Evolutionary conservation across 129 eudicot species (phyloP), one percentile per base, ranked within the genome.

Genomic region (Solidago caesia): DNA sequence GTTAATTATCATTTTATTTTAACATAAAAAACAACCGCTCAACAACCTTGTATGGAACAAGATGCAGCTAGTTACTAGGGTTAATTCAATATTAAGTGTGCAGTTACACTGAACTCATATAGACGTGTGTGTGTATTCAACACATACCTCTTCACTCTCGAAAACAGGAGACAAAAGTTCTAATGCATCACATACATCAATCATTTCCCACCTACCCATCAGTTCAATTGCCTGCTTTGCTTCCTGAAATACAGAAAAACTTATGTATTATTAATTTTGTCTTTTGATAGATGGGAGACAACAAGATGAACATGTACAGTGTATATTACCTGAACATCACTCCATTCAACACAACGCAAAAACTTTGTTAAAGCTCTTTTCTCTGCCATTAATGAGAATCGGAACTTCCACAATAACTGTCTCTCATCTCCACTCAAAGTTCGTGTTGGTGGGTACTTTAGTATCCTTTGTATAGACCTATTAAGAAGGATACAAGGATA

Each of bases 321-420:
- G 39, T 33, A 33, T 1, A 33, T 3, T 67, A 90, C 98, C 97
- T 90, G 99, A 75, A 91, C 84, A 84, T 95, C 99, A 85, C 99
- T 95, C 99, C 99, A 95, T 79, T 95, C 99, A 78, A 95, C 97
- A 86, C 99, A 91, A 21, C 99, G 97, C 10, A 95, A 87, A 79
- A 95, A 95, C 83, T 91, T 95, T 15, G 99, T 95, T 69, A 94
- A 75, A 63, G 99, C 97, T 70, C 91, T 85, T 81, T 91, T 94
- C 81, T 94, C 97, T 7, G 96, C 80, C 98, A 94, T 94, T 65
- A 91, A 80, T 42, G 99, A 95, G 70, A 95, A 95, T 10, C 99
- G 96, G 62, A 95, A 95, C 81, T 95, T 95, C 99, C 97, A 95
- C 69, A 95, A 73, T 26, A 91, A 85, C 79, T 95, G 99, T 82